Percentiles rank a stretch among this genome's conserved stretches.
Conservation (phyloP, 768 basidiomycete genomes). For the Jaapia argillacea region DNA sequence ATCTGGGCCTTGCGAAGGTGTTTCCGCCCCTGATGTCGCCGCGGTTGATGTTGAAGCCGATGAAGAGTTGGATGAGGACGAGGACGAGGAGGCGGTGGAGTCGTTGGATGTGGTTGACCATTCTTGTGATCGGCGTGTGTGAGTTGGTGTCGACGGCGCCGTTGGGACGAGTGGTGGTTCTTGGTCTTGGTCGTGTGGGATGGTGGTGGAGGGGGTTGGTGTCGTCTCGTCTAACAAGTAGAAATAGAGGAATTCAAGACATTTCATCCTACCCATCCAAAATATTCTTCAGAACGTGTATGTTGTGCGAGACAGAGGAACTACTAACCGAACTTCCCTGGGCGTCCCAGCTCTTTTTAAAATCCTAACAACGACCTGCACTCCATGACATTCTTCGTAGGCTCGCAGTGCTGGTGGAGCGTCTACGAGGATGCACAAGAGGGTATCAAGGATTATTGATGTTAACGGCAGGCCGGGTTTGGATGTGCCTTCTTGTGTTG, state of each 20-base stretch:
- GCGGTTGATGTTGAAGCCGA: constrained; percentile 9
- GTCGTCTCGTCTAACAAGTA: constrained; percentile 81
- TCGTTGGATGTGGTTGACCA: not conserved
- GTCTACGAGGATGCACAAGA: constrained; percentile 87
- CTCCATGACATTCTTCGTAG: constrained; percentile 71
- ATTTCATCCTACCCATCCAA: constrained; percentile 92
- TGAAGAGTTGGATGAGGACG: constrained; percentile 10
- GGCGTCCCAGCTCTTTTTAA: constrained; percentile 80
- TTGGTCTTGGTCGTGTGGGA: constrained; percentile 20
- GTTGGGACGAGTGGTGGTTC: constrained; percentile 2
- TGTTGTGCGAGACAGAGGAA: not conserved
- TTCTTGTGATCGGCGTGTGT: not conserved
- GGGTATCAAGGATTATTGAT: constrained; percentile 69
- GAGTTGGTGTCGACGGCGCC: not conserved
- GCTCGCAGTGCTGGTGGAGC: constrained; percentile 60
- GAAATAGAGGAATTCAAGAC: constrained; percentile 90
- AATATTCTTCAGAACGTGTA: not conserved
- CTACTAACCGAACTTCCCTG: constrained; percentile 73
- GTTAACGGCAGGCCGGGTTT: constrained; percentile 37
- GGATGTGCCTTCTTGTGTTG: constrained; percentile 2
- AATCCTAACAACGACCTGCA: constrained; percentile 78
- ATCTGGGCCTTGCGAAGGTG: constrained; percentile 24
- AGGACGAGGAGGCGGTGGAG: constrained; percentile 7
- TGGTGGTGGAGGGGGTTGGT: constrained; percentile 8
- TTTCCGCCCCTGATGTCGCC: constrained; percentile 8